These are phyloP conservation scores for Melampsora larici-populina DNA, from an alignment of 1,284 basidiomycete genomes.

Conservation along the genomic window DNA sequence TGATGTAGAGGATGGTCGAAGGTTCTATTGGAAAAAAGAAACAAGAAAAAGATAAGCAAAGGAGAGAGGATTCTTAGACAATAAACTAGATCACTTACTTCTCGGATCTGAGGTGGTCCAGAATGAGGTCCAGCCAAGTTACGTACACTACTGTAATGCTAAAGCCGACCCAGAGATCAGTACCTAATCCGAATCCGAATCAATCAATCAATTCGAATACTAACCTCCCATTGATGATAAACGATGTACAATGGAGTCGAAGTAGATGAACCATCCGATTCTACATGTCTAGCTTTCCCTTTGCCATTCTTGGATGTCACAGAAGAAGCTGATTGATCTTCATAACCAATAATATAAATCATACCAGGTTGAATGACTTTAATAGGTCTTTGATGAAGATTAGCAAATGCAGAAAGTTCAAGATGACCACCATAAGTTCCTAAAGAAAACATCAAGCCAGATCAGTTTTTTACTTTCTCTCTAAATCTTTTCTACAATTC, in stretches of 20 bases:
- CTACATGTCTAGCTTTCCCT: slow-evolving; percentile 43
- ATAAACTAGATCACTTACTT: slow-evolving; percentile 50
- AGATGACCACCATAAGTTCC: slow-evolving; percentile 87
- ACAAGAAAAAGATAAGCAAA: not conserved
- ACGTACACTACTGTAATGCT: slow-evolving; percentile 87
- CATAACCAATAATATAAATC: slow-evolving; percentile 53
- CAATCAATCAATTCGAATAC: slow-evolving; percentile 61
- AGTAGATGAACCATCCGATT: not conserved
- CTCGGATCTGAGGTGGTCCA: slow-evolving; percentile 68
- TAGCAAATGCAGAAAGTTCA: slow-evolving; percentile 82
- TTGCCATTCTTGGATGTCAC: slow-evolving; percentile 20
- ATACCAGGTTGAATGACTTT: slow-evolving; percentile 83
- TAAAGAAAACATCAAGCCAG: slow-evolving; percentile 49
- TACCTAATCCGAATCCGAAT: slow-evolving; percentile 73
- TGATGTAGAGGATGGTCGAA: not conserved
- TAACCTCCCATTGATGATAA: slow-evolving; percentile 49
- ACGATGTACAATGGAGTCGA: slow-evolving; percentile 45
- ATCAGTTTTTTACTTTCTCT: no score
- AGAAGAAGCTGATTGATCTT: slow-evolving; percentile 46
- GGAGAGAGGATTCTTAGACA: not conserved
- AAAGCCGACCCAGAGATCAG: slow-evolving; percentile 52
- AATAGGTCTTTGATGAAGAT: slow-evolving; percentile 70
- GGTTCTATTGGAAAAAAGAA: not conserved
- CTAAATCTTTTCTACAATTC: not conserved
- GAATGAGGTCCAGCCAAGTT: slow-evolving; percentile 78